Evolutionary conservation across 1,284 basidiomycete species (phyloP).

Genomic region (Neonothopanus nambi): DNA sequence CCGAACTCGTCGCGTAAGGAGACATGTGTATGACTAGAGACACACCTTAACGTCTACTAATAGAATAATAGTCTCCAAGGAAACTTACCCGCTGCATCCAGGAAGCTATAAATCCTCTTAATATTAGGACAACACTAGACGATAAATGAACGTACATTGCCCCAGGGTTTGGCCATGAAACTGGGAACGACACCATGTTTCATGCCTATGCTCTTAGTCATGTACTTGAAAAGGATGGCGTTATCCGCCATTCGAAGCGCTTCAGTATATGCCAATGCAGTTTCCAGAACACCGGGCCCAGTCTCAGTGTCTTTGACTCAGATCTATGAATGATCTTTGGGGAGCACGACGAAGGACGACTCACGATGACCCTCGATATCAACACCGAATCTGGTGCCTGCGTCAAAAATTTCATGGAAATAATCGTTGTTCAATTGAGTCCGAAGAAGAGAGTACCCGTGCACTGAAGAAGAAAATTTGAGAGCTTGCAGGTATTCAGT

Average conservation of each 20-base stretch:
- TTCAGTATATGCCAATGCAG: slow-evolving; percentile 88
- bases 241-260: slow-evolving; percentile 92
- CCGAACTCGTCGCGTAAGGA: slow-evolving; percentile 76
- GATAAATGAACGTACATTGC: slow-evolving; percentile 60
- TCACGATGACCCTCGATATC: slow-evolving; percentile 90
- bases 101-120: slow-evolving; percentile 58
- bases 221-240: slow-evolving; percentile 89
- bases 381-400: slow-evolving; percentile 73
- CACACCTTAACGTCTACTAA: not conserved
- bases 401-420: slow-evolving; percentile 88
- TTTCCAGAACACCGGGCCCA: slow-evolving; percentile 91
- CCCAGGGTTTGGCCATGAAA: slow-evolving; percentile 99
- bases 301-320: slow-evolving; percentile 84
- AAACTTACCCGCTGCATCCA: slow-evolving; percentile 82
- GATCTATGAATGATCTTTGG: not conserved
- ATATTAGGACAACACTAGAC: not conserved
- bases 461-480: slow-evolving; percentile 56
- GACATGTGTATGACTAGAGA: slow-evolving; percentile 84
- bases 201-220: slow-evolving; percentile 92
- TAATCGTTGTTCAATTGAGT: slow-evolving; percentile 89
- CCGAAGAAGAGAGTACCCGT: slow-evolving; percentile 88
- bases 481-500: not conserved
- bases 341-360: slow-evolving; percentile 30
- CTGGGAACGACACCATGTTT: slow-evolving; percentile 87
- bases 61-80: not conserved